These are phyloP conservation scores for Perkinsus olseni DNA, from an alignment of 169 alveolate species.

Conservation along the genomic window DNA sequence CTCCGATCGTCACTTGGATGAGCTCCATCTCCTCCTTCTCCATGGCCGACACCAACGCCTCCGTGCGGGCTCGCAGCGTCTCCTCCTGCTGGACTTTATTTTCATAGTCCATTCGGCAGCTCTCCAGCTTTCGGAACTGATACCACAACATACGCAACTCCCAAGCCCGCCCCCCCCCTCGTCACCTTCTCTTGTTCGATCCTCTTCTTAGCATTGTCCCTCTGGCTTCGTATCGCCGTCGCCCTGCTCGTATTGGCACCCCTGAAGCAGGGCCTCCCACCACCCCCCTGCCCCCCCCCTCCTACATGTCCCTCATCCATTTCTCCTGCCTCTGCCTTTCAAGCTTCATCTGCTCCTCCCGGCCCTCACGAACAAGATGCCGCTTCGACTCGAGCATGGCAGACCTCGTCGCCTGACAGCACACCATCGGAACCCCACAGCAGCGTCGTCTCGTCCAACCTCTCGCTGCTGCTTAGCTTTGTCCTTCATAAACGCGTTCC, in stretches of 20 bases:
- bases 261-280: background rate
- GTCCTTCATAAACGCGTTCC: background rate
- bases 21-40: slow-evolving; percentile 41
- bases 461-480: background rate
- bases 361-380: background rate
- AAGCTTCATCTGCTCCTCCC: background rate
- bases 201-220: slow-evolving; percentile 16
- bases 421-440: background rate
- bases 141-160: background rate
- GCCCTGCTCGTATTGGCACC: slow-evolving; percentile 12
- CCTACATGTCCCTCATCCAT: background rate
- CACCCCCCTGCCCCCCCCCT: background rate
- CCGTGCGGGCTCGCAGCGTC: slow-evolving; percentile 18
- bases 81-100: slow-evolving; percentile 37
- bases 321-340: background rate
- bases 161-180: no score
- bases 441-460: background rate
- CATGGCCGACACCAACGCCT: slow-evolving; percentile 29
- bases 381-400: background rate
- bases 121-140: slow-evolving; percentile 19
- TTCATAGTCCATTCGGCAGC: slow-evolving; percentile 24
- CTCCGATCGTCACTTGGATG: background rate
- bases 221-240: slow-evolving; percentile 24
- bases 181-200: slow-evolving; percentile 29
- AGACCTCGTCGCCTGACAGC: background rate